Evolutionary conservation across 192 early-diverging fungal species (phyloP), one percentile per base, ranked within the genome.

Genomic region (Gryganskiella cystojenkinii): DNA sequence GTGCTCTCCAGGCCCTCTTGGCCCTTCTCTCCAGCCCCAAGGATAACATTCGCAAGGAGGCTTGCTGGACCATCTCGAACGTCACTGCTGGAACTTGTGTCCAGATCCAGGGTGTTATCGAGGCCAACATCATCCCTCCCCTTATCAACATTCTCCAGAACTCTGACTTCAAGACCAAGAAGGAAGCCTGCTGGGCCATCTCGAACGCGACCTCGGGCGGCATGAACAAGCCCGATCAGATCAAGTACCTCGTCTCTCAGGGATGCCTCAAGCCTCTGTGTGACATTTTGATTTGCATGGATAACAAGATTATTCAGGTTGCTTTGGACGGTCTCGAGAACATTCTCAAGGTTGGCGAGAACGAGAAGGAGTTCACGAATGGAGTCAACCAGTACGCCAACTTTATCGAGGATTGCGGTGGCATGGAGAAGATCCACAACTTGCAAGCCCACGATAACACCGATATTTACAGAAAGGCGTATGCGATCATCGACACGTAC

Each of bases 31-130:
- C 85, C 70, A 93, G 92, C 65, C 91, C 94, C 47, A 96, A 95
- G 80, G 98, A 99, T 34, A 93, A 89, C 47, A 98, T 99, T 80
- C 90, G 95, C 71, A 99, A 99, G 89, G 98, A 99, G 82, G 95
- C 97, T 49, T 98, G 96, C 85, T 99, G 98, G 98, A 99, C 98
- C 14, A 96, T 99, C 53, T 97, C 96, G 28, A 99, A 99, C 86
- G 93, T 99, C 81, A 99, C 98, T 31, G 96, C 98, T 14, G 98
- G 98, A 46, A 97, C 93, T 80, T 85, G 93, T 20, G 74, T 81
- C 22, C 97, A 99, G 83, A 98, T 99, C 83, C 92, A 99, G 84
- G 87, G 88, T 34, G 91, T 99, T 40, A 97, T 99, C 61, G 95
- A 99, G 56, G 94, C 94, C 73, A 95, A 95, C 83, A 86, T 98